Evolutionary conservation across 2,329 filamentous ascomycete species (phyloP), one percentile per base, ranked within the genome.

Genomic region (Seiridium unicorne): DNA sequence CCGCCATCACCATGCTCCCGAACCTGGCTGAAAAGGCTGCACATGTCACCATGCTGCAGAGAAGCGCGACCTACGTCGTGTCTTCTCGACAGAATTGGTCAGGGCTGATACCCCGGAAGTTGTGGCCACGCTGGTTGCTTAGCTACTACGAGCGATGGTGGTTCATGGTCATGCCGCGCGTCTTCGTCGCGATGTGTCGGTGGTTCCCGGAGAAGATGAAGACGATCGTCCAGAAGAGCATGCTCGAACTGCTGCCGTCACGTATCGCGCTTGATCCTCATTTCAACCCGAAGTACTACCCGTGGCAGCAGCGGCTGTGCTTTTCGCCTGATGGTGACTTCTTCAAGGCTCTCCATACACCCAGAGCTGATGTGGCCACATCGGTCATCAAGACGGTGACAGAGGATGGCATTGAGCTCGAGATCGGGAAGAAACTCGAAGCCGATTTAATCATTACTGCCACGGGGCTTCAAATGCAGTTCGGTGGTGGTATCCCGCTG

Each of bases 231-330:
- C 78, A 74, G 18, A 66, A 68, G 2, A 71, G 69, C 38, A 81
- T 84, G 36, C 73, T 75, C 51, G 66, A 69, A n/a, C 74, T 79
- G 46, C 78, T 92, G 0, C 88, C 89, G 1, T 69, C 72, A 6
- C 73, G 77, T 18, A 73, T 87, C 42, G 79, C 84, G 3, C 72
- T 82, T 46, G 81, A 88, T 58, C 80, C 84, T 1, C 84, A 91
- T 70, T 91, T 91, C 72, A 83, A 81, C 5, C 88, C 88, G 0
- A 72, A 70, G 2, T 90, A 91, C 66, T 80, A 84, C 44, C 88
- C 88, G 0, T 89, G 90, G 81, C 83, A 92, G 58, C 91, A 96
- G 72, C 85, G 92, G 0, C 76, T 95, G 6, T 95, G 92, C 67
- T 77, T 92, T 61, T 88, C 74, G 18, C 82, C 81, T 0, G 78